Evolutionary conservation across 805 yeast species (phyloP).

Genomic region (Yamadazyma ubonensis): DNA sequence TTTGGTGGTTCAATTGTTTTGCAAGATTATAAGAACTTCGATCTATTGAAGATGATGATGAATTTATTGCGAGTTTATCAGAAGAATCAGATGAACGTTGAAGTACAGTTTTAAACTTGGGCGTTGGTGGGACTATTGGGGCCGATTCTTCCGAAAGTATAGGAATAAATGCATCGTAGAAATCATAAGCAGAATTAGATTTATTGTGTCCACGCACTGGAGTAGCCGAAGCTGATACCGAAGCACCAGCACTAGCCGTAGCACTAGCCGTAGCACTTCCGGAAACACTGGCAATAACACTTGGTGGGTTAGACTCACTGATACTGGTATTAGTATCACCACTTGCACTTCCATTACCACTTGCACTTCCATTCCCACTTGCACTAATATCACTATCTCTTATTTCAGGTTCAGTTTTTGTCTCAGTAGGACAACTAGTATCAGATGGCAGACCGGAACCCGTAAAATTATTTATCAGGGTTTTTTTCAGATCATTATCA

Average conservation of each 20-base stretch:
- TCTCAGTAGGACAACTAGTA: constrained; percentile 1
- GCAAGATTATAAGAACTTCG: constrained; percentile 25
- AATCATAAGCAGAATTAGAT: constrained; percentile 32
- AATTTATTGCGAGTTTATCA: constrained; percentile 4
- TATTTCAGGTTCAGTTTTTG: neutral
- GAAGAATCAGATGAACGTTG: constrained; percentile 9
- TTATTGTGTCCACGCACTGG: constrained; percentile 10
- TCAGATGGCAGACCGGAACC: constrained; percentile 10
- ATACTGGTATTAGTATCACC: neutral
- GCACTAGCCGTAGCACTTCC: neutral
- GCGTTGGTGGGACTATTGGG: constrained; percentile 9
- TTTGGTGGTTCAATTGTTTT: constrained; percentile 36
- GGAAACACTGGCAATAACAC: neutral
- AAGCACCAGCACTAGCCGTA: neutral
- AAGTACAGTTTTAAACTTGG: constrained; percentile 8
- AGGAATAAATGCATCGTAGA: constrained; percentile 44
- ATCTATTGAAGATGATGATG: constrained; percentile 2
- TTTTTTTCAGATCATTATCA: constrained; percentile 6
- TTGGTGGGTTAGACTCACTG: neutral
- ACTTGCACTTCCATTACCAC: neutral
- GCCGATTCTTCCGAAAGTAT: constrained; percentile 23
- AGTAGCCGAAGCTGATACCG: neutral
- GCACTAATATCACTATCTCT: neutral
- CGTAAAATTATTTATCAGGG: constrained; percentile 5
- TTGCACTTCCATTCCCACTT: neutral